Conservation (phyloP, 116 monocot species). For the Dioscorea cayenensis region DNA sequence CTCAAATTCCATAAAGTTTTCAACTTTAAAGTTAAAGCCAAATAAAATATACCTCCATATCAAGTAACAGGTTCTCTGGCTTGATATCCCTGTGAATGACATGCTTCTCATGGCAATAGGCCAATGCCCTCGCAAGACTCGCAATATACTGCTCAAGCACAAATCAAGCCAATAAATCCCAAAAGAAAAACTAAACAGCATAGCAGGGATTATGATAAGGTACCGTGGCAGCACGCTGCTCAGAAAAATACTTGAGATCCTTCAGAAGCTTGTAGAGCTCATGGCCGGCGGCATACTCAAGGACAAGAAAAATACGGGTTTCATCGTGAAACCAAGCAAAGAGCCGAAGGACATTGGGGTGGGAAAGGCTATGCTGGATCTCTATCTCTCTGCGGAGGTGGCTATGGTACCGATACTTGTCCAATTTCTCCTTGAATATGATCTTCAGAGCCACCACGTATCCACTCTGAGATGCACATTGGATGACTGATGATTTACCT, state of each 20-base stretch:
- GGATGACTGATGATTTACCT: background rate
- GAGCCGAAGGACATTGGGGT: constrained; percentile 84
- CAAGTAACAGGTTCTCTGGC: constrained; percentile 90
- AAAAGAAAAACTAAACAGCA: background rate
- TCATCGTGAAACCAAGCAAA: constrained; percentile 86
- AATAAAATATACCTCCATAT: constrained; percentile 52
- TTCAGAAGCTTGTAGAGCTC: constrained; percentile 84
- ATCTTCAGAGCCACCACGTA: constrained; percentile 77
- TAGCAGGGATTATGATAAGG: background rate
- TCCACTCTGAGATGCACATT: constrained; percentile 40
- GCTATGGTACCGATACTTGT: constrained; percentile 73
- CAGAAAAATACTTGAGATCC: constrained; percentile 48
- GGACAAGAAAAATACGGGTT: constrained; percentile 64
- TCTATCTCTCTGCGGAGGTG: constrained; percentile 75
- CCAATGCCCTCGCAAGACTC: constrained; percentile 68
- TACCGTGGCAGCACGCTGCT: constrained; percentile 74
- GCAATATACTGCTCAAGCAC: constrained; percentile 54
- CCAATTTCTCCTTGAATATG: constrained; percentile 72
- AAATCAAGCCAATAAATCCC: background rate
- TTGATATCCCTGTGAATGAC: constrained; percentile 99
- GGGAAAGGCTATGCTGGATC: constrained; percentile 64
- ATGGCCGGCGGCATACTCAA: constrained; percentile 74
- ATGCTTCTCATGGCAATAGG: constrained; percentile 83
- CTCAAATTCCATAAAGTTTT: too few species aligned
- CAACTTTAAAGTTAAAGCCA: too few species aligned